Evolutionary conservation across 2,329 filamentous ascomycete species (phyloP), one percentile per base, ranked within the genome.

Genomic region (Conoideocrella luteorostrata): DNA sequence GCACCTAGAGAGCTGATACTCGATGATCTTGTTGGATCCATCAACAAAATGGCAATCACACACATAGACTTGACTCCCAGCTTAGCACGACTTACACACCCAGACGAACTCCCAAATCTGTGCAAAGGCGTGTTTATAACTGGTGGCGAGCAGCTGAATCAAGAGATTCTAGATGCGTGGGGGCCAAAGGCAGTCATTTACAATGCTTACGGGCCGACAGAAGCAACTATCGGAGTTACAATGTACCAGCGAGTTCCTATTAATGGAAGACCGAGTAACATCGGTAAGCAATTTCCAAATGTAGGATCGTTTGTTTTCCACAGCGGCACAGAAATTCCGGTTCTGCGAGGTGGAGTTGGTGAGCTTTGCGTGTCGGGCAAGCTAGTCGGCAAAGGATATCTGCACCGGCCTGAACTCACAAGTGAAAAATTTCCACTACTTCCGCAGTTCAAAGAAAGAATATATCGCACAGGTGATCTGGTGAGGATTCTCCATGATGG

Each of bases 1-100:
- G 89, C 87, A 6, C 86, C 88, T 1, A 78, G 87, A 51, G 89
- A 96, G 58, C 59, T 95, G 2, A 83, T 96, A 1, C 82, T 96
- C 26, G 87, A 93, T 53, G 88, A 96, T 54, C 70, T 96, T 13
- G 74, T 84, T 1, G 77, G 75, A 2, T 80, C 83, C 0, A 91
- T 96, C 46, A 77, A 77, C 15, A 72, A 70, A 18, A 72, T 95
- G 4, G 66, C 71, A 7, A 91, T 96, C 49, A 95, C 90, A 0
- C 90, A 96, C 56, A 88, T 96, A 43, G 90, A 96, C 61, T 70
- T 96, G 3, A 96, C 90, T 0, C 91, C 90, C 0, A 95, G 88
- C 59, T 69, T 96, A 13, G 90, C 90, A 3, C 77, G 86, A 5
- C 69, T 95, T 9, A 66, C 93, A 1, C 81, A 84, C 46, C 91